Evolutionary conservation across 2,329 filamentous ascomycete species (phyloP).

Genomic region (Penicillium sp.): DNA sequence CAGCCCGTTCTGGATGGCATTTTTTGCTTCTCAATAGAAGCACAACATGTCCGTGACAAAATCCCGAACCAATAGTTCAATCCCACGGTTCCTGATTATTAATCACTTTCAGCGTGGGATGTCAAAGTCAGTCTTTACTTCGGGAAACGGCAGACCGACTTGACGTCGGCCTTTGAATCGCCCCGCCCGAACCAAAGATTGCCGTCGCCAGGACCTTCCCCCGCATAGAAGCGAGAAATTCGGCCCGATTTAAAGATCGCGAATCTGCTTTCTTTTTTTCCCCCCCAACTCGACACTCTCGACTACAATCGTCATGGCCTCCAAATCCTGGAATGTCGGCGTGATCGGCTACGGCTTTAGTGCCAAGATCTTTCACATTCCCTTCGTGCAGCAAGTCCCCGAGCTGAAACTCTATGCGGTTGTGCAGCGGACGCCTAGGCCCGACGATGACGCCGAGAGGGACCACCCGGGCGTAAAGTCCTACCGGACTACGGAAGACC

Average conservation of each 20-base stretch:
- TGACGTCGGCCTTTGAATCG: constrained; percentile 5
- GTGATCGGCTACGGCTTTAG: constrained; percentile 57
- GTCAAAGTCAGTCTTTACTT: constrained; percentile 3
- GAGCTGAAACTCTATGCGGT: constrained; percentile 65
- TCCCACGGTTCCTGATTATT: constrained; percentile 4
- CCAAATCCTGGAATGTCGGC: constrained; percentile 51
- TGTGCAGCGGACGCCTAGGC: constrained; percentile 64
- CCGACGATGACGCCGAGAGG: constrained; percentile 59
- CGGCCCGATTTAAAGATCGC: neutral
- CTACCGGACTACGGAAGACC: constrained; percentile 56
- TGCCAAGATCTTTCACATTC: constrained; percentile 80
- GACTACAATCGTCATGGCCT: constrained; percentile 30
- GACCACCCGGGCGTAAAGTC: constrained; percentile 62
- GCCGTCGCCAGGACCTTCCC: constrained; percentile 36
- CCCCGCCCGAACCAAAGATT: constrained; percentile 36
- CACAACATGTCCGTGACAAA: no score
- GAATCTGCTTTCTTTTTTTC: neutral
- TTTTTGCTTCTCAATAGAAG: no score
- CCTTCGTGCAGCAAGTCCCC: constrained; percentile 61
- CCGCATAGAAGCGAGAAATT: constrained; percentile 2
- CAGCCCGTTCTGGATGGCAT: no score
- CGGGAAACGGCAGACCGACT: constrained; percentile 5
- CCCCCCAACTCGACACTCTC: neutral
- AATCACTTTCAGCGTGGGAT: constrained; percentile 6
- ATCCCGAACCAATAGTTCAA: no score